Evolutionary conservation across 495 filamentous ascomycete genomes (phyloP).

Genomic region (Xeromyces bisporus): DNA sequence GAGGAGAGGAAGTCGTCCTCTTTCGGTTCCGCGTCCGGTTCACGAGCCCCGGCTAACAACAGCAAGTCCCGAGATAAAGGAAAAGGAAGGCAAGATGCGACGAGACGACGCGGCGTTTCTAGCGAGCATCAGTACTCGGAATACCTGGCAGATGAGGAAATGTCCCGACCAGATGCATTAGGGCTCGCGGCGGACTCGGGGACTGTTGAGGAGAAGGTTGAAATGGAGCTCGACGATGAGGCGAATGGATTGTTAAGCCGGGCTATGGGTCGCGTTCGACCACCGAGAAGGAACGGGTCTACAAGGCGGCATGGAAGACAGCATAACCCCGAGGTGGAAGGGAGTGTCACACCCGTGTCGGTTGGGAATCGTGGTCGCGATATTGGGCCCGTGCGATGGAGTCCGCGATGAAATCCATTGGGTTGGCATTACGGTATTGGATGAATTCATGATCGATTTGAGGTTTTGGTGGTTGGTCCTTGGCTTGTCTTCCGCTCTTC

Average conservation of each 20-base stretch:
- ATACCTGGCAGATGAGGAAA: conserved; percentile 26
- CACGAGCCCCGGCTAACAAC: conserved; percentile 7
- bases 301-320: background rate
- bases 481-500: too few species aligned
- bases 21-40: background rate
- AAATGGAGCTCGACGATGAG: conserved; percentile 27
- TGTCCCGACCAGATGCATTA: conserved; percentile 12
- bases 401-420: too few species aligned
- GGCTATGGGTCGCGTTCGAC: conserved; percentile 20
- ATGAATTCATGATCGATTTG: too few species aligned
- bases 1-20: conserved; percentile 1
- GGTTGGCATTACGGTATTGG: too few species aligned
- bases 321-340: background rate
- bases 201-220: conserved; percentile 19
- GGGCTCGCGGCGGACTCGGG: conserved; percentile 3
- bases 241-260: conserved; percentile 22
- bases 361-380: too few species aligned
- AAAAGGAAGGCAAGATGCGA: conserved; percentile 10
- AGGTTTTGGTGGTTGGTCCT: too few species aligned
- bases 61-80: conserved; percentile 17
- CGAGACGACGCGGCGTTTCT: conserved; percentile 11
- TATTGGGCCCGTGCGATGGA: too few species aligned
- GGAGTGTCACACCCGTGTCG: background rate
- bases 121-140: conserved; percentile 14
- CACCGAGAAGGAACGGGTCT: conserved; percentile 12